Evolutionary conservation across 805 yeast genomes (phyloP).

Genomic region (Candida peoriensis): DNA sequence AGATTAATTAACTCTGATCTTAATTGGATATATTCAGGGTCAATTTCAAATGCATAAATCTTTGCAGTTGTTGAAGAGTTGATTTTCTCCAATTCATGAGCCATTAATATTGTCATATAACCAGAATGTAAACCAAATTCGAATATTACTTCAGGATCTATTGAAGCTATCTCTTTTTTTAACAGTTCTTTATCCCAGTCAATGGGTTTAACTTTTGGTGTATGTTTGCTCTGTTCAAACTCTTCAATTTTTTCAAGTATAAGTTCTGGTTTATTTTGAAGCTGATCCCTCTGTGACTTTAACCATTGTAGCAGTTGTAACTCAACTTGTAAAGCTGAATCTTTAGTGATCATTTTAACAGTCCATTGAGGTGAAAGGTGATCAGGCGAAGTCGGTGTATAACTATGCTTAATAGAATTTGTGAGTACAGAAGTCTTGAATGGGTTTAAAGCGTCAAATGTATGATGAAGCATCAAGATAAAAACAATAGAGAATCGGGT

Average conservation of each 20-base stretch:
- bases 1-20: slow-evolving; percentile 14
- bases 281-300: slow-evolving; percentile 2
- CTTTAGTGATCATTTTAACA: not conserved
- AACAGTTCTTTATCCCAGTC: no score
- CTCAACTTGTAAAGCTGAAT: not conserved
- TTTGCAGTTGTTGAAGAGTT: slow-evolving; percentile 3
- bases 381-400: not conserved
- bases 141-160: slow-evolving; percentile 14
- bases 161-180: no score
- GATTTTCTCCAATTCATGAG: slow-evolving; percentile 10
- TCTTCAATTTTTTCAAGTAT: slow-evolving; percentile 13
- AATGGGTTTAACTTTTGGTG: no score
- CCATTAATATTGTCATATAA: slow-evolving; percentile 16
- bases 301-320: slow-evolving; percentile 5
- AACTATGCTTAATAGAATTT: no score
- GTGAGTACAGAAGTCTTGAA: slow-evolving; percentile 1
- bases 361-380: not conserved
- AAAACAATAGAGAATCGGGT: not conserved
- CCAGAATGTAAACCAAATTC: slow-evolving; percentile 21
- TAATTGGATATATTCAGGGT: slow-evolving; percentile 8
- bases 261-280: slow-evolving; percentile 14
- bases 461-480: not conserved
- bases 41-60: slow-evolving; percentile 18
- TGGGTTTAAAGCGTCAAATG: not conserved
- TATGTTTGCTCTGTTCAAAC: no score